Base-by-base conservation (phyloP, 495 filamentous ascomycete species). In the Clohesyomyces aquaticus region DNA sequence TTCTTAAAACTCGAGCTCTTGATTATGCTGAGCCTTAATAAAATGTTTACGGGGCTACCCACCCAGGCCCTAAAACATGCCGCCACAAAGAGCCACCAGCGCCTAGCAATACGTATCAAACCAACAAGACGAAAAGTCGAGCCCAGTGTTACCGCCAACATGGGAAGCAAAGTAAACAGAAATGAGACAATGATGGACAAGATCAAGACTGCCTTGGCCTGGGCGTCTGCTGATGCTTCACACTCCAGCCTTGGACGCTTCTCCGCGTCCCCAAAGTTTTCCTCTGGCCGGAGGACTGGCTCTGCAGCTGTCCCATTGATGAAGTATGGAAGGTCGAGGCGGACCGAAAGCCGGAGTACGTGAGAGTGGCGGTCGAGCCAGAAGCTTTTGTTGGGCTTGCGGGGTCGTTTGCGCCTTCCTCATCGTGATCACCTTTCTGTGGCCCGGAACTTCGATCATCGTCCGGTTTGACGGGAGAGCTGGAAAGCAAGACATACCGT, bases 201-300 rank as follows among this genome's bases (percentile, higher is more conserved):
- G 19, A 41, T 57, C 28, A 51, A 28, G 57, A 52, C 29, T 19
- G 53, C 43, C 42, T 41, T 14, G 67, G 67, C 6, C 59, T 45
- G 16, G 67, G 63, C 18, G 60, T 59, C 35, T 57, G 29, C 18
- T 42, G 23, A 27, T 62, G 53, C 45, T 67, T 71, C 8, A 65
- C 63, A 18, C 45, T 64, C 68, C 63, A 67, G 6, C 83, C 82
- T 63, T 82, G 80, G 76, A 87, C 77, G 56, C 80, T 85, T 52
- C 84, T 77, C 53, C 85, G 78, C 55, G 82, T 78, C 3, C 85
- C 85, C 55, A 86, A 63, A n/a, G 83, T 85, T 71, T 76, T 81
- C 50, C 78, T 73, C 58, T 70, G 74, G 27, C 71, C 59, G 12
- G 63, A 63, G 27, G 73, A 46, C 27, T 74, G 73, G 19, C 73